Base-by-base conservation (phyloP, 495 filamentous ascomycete species). In the Delitschia confertaspora region DNA sequence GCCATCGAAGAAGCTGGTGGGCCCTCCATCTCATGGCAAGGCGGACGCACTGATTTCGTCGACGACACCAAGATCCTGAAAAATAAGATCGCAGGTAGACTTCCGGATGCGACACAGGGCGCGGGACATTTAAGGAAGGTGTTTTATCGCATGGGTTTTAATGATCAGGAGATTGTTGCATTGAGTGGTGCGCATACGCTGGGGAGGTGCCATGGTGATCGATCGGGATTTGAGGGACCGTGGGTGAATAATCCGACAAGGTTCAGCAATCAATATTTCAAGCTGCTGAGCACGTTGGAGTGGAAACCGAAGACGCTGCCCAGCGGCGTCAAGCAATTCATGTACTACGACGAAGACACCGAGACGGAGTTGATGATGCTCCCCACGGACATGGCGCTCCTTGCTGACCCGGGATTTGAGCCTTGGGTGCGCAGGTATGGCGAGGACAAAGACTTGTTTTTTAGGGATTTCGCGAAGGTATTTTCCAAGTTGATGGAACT, bases 221-320 rank as follows among this genome's bases (percentile, higher is more conserved):
- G 75, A 11, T 72, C 66, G 25, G 77, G 76, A 9, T 81, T 78
- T 53, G 63, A 76, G 26, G 75, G 75, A 0, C 66, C 74, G 32
- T 79, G 76, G 77, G 74, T 79, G 37, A 75, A 76, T 47, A 77
- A 74, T 55, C 76, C 75, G 41, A 80, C 73, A 4, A 66, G 76
- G 16, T 80, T 79, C 63, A 74, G 69, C 20, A 80, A 79, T 54
- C 72, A 74, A 49, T 81, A 78, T 51, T 79, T 73, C 65, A 64
- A 68, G 44, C 52, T 79, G 40, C 46, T 80, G 49, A 59, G 75
- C 7, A 64, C 65, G 25, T 58, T 75, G 36, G 66, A 72, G 43
- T 81, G 74, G 76, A 69, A 64, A 62, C 64, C 63, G 16, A 72
- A 69, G 58, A 71, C 57, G 45, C 49, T 76, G 46, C 45, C 54